Evolutionary conservation across 805 yeast genomes (phyloP).

Genomic region (Yamadazyma paraphyllophila): DNA sequence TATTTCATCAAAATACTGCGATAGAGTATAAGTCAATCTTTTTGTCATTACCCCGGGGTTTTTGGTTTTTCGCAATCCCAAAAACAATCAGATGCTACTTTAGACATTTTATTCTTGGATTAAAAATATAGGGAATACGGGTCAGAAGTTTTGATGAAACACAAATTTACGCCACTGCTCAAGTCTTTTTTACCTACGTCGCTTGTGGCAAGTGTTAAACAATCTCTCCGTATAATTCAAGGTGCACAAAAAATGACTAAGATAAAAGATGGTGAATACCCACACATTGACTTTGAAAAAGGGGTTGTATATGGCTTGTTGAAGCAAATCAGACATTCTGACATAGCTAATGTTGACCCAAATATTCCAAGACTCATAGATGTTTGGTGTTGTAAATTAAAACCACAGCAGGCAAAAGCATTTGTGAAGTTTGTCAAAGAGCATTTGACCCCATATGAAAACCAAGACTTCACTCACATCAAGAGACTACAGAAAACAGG

Average conservation of each 20-base stretch:
- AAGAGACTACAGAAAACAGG: conserved; percentile 51
- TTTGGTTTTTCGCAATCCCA: conserved; percentile 3
- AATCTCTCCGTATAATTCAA: conserved; percentile 4
- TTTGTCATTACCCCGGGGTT: conserved; percentile 5
- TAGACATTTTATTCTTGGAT: neutral
- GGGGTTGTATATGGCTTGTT: conserved; percentile 46
- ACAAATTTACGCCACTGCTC: neutral
- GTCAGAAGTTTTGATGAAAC: conserved; percentile 1
- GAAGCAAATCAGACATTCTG: conserved; percentile 41
- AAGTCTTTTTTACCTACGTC: conserved; percentile 2
- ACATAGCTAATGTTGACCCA: conserved; percentile 14
- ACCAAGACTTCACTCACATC: conserved; percentile 37
- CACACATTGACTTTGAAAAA: conserved; percentile 44
- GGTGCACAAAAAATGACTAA: conserved; percentile 9
- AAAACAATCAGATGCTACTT: neutral
- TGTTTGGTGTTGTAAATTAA: conserved; percentile 51
- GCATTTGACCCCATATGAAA: conserved; percentile 26
- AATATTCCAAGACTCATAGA: conserved; percentile 27
- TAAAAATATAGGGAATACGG: neutral
- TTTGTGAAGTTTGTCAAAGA: conserved; percentile 27
- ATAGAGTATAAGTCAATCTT: neutral
- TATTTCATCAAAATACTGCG: neutral
- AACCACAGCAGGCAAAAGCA: conserved; percentile 32
- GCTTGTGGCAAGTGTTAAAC: neutral
- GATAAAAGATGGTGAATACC: conserved; percentile 5